These are phyloP conservation scores for Leccinum disarticulatum DNA, from an alignment of 768 basidiomycete species.

Conservation along the genomic window DNA sequence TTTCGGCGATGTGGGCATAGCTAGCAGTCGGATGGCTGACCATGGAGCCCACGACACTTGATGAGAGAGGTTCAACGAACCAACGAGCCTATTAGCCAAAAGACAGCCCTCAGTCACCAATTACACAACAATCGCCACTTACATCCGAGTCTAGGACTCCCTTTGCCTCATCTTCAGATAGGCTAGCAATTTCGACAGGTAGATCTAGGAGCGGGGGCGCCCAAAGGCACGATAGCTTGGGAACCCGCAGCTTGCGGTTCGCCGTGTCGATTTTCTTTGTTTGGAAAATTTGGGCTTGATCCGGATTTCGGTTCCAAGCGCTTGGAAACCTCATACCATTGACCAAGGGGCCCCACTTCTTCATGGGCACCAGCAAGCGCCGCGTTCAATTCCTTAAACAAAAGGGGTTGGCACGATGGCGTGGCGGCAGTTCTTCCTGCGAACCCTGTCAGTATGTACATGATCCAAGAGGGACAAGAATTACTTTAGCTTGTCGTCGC, in stretches of 20 bases:
- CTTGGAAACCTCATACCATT: slow-evolving; percentile 26
- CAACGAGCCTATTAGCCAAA: slow-evolving; percentile 10
- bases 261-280: background rate
- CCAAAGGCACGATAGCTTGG: background rate
- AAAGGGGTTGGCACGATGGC: slow-evolving; percentile 15
- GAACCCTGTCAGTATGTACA: slow-evolving; percentile 3
- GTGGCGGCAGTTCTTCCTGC: slow-evolving; percentile 13
- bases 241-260: background rate
- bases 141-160: slow-evolving; percentile 14
- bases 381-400: slow-evolving; percentile 25
- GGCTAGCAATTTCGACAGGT: slow-evolving; percentile 12
- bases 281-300: background rate
- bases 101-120: background rate
- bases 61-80: slow-evolving; percentile 15
- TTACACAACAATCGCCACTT: slow-evolving; percentile 2
- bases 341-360: slow-evolving; percentile 27
- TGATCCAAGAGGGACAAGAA: background rate
- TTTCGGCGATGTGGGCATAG: background rate
- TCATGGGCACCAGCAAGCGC: slow-evolving; percentile 23
- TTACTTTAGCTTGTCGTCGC: slow-evolving; percentile 6
- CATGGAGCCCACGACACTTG: background rate
- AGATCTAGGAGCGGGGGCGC: slow-evolving; percentile 1
- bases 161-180: slow-evolving; percentile 28
- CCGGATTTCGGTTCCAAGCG: slow-evolving; percentile 7
- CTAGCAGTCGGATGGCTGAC: background rate